These are phyloP conservation scores for Cyclanthera cordifolia DNA, from an alignment of 306 rosid genomes.

Conservation along the genomic window DNA sequence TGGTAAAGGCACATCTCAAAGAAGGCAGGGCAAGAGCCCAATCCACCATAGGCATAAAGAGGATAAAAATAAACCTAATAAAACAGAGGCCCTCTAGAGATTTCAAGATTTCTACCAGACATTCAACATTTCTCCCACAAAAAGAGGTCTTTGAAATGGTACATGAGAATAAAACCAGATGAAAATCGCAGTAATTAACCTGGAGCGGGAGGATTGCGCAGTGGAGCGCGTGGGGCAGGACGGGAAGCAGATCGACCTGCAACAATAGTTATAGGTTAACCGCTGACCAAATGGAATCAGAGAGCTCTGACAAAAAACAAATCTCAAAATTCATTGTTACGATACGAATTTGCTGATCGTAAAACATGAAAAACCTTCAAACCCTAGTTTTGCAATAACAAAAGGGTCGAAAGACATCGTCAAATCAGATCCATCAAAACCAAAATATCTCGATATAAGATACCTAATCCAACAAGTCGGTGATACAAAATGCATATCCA, in stretches of 20 bases:
- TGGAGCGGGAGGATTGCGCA: slow-evolving; percentile 17
- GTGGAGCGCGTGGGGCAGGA: slow-evolving; percentile 11
- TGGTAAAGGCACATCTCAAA: neutral
- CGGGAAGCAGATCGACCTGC: slow-evolving; percentile 23
- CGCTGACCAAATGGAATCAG: neutral
- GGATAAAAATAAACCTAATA: neutral
- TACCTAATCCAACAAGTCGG: no score
- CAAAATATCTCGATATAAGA: no score
- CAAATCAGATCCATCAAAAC: neutral
- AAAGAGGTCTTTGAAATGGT: neutral
- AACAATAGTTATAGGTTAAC: neutral
- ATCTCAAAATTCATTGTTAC: neutral
- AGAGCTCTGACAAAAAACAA: neutral
- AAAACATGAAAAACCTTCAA: neutral
- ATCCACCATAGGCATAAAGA: neutral
- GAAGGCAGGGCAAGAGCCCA: no score
- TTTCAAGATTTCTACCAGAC: neutral
- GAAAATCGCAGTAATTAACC: neutral
- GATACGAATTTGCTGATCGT: neutral
- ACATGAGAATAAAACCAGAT: neutral
- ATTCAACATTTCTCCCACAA: neutral
- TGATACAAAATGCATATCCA: no score
- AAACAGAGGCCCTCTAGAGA: neutral
- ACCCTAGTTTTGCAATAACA: neutral
- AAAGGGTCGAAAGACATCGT: neutral